Evolutionary conservation across 169 alveolate species (phyloP).

Genomic region (Plasmodium vinckei): DNA sequence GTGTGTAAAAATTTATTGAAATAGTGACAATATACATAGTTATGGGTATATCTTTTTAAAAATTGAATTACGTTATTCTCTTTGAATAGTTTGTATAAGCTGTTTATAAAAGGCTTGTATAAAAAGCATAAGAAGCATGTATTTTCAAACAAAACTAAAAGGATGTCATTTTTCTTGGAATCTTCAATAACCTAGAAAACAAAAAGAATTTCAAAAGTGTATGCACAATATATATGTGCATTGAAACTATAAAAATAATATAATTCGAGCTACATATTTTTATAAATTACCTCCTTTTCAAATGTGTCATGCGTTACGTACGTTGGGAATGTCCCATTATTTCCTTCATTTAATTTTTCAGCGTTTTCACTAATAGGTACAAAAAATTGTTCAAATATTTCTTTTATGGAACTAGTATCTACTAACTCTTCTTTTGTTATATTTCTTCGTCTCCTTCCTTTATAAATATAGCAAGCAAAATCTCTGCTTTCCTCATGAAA

Average conservation of each 20-base stretch:
- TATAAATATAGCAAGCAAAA: conserved; percentile 59
- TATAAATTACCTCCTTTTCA: conserved; percentile 55
- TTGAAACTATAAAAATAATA: background rate
- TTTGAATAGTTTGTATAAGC: conserved; percentile 60
- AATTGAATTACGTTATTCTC: conserved; percentile 32
- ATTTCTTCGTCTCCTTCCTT: conserved; percentile 72
- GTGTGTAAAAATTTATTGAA: background rate
- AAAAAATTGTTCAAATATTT: conserved; percentile 47
- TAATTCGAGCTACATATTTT: background rate
- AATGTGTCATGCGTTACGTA: conserved; percentile 72
- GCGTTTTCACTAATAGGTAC: conserved; percentile 64
- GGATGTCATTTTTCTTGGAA: conserved; percentile 57
- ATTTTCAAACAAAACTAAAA: conserved; percentile 53
- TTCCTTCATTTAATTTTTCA: conserved; percentile 57
- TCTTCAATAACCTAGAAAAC: conserved; percentile 54
- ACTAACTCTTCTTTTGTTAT: conserved; percentile 49
- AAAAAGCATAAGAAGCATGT: conserved; percentile 67
- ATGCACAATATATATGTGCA: background rate
- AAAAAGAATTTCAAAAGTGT: background rate
- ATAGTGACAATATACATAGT: background rate
- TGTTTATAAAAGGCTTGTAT: conserved; percentile 73
- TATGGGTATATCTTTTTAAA: background rate
- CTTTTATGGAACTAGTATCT: conserved; percentile 14
- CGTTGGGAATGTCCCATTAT: conserved; percentile 29
- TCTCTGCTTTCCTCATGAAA: conserved; percentile 63